A percentile compares a stretch with the other conserved stretches of the same genome.
phyloP scores from a whole-genome alignment of 305 asterid genomes.

The Fraxinus xanthoxyloides region DNA sequence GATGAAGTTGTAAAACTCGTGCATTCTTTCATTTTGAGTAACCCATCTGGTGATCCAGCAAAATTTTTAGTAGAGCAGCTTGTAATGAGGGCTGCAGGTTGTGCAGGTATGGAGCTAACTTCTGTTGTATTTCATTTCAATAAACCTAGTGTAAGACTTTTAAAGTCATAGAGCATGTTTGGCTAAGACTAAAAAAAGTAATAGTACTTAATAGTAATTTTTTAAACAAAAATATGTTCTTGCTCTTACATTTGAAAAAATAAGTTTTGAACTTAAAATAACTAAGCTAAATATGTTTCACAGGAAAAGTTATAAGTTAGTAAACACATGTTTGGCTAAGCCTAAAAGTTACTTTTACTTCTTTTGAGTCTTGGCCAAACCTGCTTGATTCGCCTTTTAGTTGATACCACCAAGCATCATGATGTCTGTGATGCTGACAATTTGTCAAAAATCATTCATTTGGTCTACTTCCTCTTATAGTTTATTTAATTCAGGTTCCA shows the following conservation, averaged over 20 bases:
- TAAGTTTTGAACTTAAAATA: not conserved
- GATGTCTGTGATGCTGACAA: not conserved
- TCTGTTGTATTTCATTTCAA: not conserved
- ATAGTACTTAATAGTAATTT: not conserved
- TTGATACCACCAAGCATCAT: not conserved
- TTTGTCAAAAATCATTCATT: not conserved
- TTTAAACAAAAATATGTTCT: not conserved
- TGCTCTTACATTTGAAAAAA: not conserved
- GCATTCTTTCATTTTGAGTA: constrained; percentile 44
- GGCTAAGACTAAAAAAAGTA: not conserved
- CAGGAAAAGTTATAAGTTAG: not conserved
- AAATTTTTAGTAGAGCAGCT: constrained; percentile 82
- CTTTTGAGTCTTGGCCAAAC: not conserved
- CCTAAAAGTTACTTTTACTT: not conserved
- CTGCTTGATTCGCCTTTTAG: not conserved
- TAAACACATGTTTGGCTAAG: not conserved
- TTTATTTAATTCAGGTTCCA: not conserved
- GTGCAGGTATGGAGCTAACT: constrained; percentile 96
- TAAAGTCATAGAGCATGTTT: not conserved
- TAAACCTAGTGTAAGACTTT: not conserved
- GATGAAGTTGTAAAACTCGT: constrained; percentile 75
- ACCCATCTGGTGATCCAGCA: constrained; percentile 89
- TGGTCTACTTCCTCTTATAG: not conserved
- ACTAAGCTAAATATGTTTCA: not conserved
- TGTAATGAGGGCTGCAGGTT: constrained; percentile 82